Evolutionary conservation across 257 asterid species (phyloP), one percentile per base, ranked within the genome.

Genomic region (Przewalskia tangutica): DNA sequence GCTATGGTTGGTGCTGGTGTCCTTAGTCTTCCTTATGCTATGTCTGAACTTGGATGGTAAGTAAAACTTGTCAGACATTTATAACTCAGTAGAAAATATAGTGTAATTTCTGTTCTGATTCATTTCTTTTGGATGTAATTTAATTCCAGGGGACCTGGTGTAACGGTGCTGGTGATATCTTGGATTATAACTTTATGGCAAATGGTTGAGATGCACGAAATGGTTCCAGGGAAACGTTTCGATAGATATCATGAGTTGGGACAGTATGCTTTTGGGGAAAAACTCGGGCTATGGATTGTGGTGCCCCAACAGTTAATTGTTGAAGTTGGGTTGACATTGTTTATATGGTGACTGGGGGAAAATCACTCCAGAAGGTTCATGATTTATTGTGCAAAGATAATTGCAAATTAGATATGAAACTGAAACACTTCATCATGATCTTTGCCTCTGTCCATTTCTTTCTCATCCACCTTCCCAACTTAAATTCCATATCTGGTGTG

Each of bases 161-260:
- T 85, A 27, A 56, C 85, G 4, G 73, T 82, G 8, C n/a, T 89
- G 81, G 63, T 88, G 23, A 0, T 89, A 38, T 89, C 92, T 13
- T 89, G 92, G 92, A 18, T 89, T 3, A 70, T 86, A 6, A 88
- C 93, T 71, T 82, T 89, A 36, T 89, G 93, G 91, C 91, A 88
- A 83, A 89, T 89, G 93, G 91, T 89, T 23, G 86, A 89, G 79
- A 86, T 89, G 93, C 93, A 89, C 13, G 91, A 89, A 46, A 82
- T 88, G 80, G 87, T 86, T n/a, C 86, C 85, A 0, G 93, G 91
- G 7, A 88, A 81, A 34, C 93, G 91, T 23, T 89, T 89, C 67
- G 93, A 89, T 79, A 73, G 93, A 58, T 90, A 89, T 71, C 92
- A 89, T 40, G 92, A 89, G 84, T 86, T 89, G 1, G 92, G 92